Percentiles rank a stretch among this genome's conserved stretches.
Conservation (phyloP, 1,284 basidiomycete genomes). For the Cerrena zonata region DNA sequence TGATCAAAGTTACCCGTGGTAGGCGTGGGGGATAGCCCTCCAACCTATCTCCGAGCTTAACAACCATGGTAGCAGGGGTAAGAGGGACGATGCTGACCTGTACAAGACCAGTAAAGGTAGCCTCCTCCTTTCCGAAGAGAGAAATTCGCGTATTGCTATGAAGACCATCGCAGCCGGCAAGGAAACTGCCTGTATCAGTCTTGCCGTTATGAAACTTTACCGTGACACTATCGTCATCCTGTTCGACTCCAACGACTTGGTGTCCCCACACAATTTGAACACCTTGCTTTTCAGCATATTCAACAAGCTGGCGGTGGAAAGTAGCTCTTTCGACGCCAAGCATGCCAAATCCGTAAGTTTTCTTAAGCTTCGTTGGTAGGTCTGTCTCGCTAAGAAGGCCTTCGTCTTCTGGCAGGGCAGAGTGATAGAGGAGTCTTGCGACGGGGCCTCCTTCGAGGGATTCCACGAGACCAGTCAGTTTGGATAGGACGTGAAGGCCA, state of each 20-base stretch:
- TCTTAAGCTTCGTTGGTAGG: conserved; percentile 15
- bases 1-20: conserved; percentile 8
- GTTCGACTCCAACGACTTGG: conserved; percentile 31
- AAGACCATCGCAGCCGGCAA: conserved; percentile 44
- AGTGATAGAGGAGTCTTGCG: conserved; percentile 23
- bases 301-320: conserved; percentile 31
- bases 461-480: conserved; percentile 35
- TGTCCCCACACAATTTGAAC: conserved; percentile 35
- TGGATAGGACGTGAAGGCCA: conserved; percentile 35
- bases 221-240: conserved; percentile 28
- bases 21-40: conserved; percentile 32
- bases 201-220: conserved; percentile 36
- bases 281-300: conserved; percentile 29
- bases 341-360: conserved; percentile 23
- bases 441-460: conserved; percentile 28
- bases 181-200: conserved; percentile 34
- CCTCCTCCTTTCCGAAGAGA: conserved; percentile 37
- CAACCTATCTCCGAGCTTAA: no score
- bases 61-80: neutral
- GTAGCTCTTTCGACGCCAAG: conserved; percentile 29
- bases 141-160: conserved; percentile 37
- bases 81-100: conserved; percentile 27
- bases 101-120: conserved; percentile 35
- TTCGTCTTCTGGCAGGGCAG: conserved; percentile 28
- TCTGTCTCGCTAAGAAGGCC: conserved; percentile 28